Base-by-base conservation (phyloP, 441 rosid species). In the Melianthus villosus region DNA sequence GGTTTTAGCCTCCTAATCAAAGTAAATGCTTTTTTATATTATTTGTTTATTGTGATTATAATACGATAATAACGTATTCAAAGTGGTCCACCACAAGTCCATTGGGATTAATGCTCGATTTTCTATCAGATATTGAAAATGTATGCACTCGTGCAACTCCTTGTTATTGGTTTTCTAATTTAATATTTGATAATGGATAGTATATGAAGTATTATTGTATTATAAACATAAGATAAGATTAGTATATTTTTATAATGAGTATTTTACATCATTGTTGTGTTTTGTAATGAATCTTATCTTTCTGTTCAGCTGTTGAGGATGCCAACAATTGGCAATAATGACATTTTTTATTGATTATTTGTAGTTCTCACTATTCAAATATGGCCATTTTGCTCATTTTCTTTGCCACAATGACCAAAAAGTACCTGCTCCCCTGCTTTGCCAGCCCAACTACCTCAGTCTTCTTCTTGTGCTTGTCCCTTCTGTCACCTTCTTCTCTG, bases 401-500 rank as follows among this genome's bases (percentile, higher is more conserved):
- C 13, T 20, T 36, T 42, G 34, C 9, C 7, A 12, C 28, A 39
- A 72, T 72, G 79, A 58, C 65, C 16, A 37, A 19, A 35, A 28
- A 15, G 29, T 25, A 3, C 40, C 42, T 29, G 15, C 5, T 34
- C 46, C 33, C 33, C 29, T 42, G 34, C 34, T 13, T 44, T 34
- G 51, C 7, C 1, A 25, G 53, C 14, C 23, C 34, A 12, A 13
- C 31, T 4, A 0, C 49, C n/a, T 4, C 40, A 16, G 55, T 38
- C 36, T 27, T 59, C 14, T 16, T 68, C 7, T 46, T 53, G 29
- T 39, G 27, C 35, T 10, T 44, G 15, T 49, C 50, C 31, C 5
- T 20, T 61, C 51, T 71, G 61, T 62, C 57, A 54, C 73, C 75
- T 2, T 2, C 6, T 29, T 51, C 32, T 46, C 46, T 54, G 0